Base-by-base conservation (phyloP, 2,329 filamentous ascomycete genomes). In the Hymenoscyphus fraxineus region DNA sequence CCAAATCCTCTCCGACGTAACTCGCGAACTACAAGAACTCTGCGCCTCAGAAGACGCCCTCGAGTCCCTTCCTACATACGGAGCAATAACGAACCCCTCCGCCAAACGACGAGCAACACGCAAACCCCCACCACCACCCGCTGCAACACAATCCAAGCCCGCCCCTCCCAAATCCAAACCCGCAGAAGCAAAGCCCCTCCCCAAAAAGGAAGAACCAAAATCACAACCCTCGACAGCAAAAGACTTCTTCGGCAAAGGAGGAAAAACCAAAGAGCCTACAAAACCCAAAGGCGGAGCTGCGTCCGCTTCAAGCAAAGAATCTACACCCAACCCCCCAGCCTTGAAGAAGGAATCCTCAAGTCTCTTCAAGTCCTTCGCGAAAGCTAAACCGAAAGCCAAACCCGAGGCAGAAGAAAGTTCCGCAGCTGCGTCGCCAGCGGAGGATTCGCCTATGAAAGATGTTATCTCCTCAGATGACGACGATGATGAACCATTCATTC, bases 311-410 rank as follows among this genome's bases (percentile, higher is more conserved):
- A 72, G 65, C 62, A 68, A 72, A 63, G 73, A 73, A 68, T 66
- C 67, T 12, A 73, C 71, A 32, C 68, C 71, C 12, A 67, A 65
- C 15, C 71, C 73, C 9, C 61, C 69, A 40, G 64, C 76, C 0
- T 69, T 83, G 2, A 92, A 91, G 72, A 85, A 84, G 64, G 83
- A 85, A 61, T 81, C 79, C 16, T 85, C 88, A 13, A 79, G 85
- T 65, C 85, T 96, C 32, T 92, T 95, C 81, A 88, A 89, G 66
- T 90, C 91, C 0, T 96, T 96, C 74, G 90, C 91, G 15, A 91
- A 89, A 72, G 76, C 81, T 1, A 88, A 87, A 70, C 80, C 87
- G 4, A 91, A 88, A 71, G 68, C 69, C 69, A 82, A 78, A 73
- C 77, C 71, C 68, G 80, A 74, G 74, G 77, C 75, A 3, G 76